Conservation (phyloP, 495 filamentous ascomycete genomes). For the Hyphodiscus hymeniophilus region DNA sequence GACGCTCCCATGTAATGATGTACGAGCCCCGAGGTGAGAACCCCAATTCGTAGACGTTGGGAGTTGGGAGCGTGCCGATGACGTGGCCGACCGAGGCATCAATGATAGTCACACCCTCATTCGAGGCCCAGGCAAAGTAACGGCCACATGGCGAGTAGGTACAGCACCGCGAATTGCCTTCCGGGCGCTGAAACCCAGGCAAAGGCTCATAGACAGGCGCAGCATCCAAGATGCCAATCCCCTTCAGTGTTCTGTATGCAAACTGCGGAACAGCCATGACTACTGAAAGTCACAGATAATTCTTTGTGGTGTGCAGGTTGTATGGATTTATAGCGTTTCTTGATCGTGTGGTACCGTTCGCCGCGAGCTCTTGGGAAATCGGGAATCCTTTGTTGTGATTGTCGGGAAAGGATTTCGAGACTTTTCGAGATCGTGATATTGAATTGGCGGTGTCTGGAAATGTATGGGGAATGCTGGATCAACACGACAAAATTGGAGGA, state of each 20-base stretch:
- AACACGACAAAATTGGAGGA: slow-evolving; percentile 9
- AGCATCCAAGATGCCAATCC: slow-evolving; percentile 86
- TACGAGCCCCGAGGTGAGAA: slow-evolving; percentile 91
- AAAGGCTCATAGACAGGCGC: slow-evolving; percentile 79
- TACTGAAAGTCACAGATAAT: slow-evolving; percentile 66
- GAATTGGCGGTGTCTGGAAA: slow-evolving; percentile 2
- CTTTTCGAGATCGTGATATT: background rate
- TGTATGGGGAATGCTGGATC: slow-evolving; percentile 10
- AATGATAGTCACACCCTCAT: slow-evolving; percentile 75
- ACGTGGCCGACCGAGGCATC: slow-evolving; percentile 74
- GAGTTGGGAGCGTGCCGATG: slow-evolving; percentile 61
- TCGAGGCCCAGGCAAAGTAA: slow-evolving; percentile 92
- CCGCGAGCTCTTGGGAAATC: background rate
- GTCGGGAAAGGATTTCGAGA: slow-evolving; percentile 6
- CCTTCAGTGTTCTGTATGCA: slow-evolving; percentile 93
- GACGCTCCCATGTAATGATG: slow-evolving; percentile 94
- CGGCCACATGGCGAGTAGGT: slow-evolving; percentile 89
- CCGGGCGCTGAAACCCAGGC: slow-evolving; percentile 78
- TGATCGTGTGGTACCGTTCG: slow-evolving; percentile 3
- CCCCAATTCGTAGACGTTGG: slow-evolving; percentile 84
- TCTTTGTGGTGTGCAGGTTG: slow-evolving; percentile 14
- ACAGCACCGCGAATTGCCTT: slow-evolving; percentile 91
- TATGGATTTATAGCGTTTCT: slow-evolving; percentile 8
- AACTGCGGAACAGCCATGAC: slow-evolving; percentile 88
- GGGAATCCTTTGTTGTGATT: slow-evolving; percentile 16